Evolutionary conservation across 2,329 filamentous ascomycete genomes (phyloP), one percentile per base, ranked within the genome.

Genomic region (Fusarium sp.): DNA sequence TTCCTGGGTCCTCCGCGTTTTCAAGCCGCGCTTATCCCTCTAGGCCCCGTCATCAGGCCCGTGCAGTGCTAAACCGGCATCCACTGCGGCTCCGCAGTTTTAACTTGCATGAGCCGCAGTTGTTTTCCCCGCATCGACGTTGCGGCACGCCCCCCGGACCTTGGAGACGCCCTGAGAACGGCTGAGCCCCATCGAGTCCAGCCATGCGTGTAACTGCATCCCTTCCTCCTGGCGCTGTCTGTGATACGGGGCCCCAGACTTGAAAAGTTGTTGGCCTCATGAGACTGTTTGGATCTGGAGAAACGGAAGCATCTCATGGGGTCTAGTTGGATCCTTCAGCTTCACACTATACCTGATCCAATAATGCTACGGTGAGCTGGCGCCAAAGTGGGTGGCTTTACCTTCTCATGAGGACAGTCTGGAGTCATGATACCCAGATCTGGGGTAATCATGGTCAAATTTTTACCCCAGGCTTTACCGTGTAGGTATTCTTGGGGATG

Each of bases 81-180:
- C 77, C 77, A 78, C 75, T 78, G 77, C 77, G 77, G 77, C 77
- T 78, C 77, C 77, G 77, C 77, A 77, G 68, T 63, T 70, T 78
- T 78, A 73, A 77, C 75, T 78, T 78, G 75, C 77, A 78, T 78
- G 77, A 78, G 77, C 77, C 77, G 77, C 77, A 78, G 75, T 78
- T 75, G 45, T 50, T 52, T 78, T 78, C 77, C 77, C 77, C 77
- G 75, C 77, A 78, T 78, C 66, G 56, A 74, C 22, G 66, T 76
- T 50, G 62, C 54, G 65, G 65, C 74, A 73, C 71, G 17, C 72
- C 69, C 54, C 24, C 38, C 15, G 32, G 56, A 51, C 57, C 64
- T 55, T 64, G 57, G 68, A 59, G 66, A 73, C 62, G 48, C 70
- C 68, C 72, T 71, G 55, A 56, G 48, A 63, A 57, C 51, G 42